These are phyloP conservation scores for Discostella stelligeroides DNA, from an alignment of 108 stramenopile species.

Conservation along the genomic window DNA sequence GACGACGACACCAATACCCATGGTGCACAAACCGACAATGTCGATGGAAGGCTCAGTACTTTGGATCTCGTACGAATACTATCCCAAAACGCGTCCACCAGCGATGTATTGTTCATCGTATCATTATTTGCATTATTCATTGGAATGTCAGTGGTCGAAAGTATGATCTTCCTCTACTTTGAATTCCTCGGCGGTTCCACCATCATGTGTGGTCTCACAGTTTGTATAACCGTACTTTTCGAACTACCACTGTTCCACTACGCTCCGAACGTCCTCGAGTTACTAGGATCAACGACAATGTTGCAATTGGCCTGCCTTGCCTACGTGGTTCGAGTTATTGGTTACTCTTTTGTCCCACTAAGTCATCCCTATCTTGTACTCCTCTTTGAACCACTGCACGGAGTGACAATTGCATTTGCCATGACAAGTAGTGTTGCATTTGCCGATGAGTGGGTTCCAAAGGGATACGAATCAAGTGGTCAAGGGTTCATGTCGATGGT, in stretches of 20 bases:
- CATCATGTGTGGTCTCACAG: slow-evolving; percentile 52
- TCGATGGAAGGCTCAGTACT: slow-evolving; percentile 7
- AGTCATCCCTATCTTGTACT: slow-evolving; percentile 51
- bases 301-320: slow-evolving; percentile 51
- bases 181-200: slow-evolving; percentile 50
- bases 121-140: slow-evolving; percentile 50
- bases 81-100: slow-evolving; percentile 21
- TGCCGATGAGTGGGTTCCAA: slow-evolving; percentile 47
- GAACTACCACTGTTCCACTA: slow-evolving; percentile 70
- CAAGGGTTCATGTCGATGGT: slow-evolving; percentile 49
- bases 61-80: slow-evolving; percentile 18
- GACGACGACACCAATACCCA: slow-evolving; percentile 5
- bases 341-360: slow-evolving; percentile 60
- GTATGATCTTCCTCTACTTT: slow-evolving; percentile 59
- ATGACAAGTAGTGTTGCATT: slow-evolving; percentile 53
- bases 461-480: slow-evolving; percentile 50
- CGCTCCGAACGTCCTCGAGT: slow-evolving; percentile 49
- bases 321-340: slow-evolving; percentile 59
- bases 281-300: slow-evolving; percentile 41
- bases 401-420: slow-evolving; percentile 63
- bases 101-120: slow-evolving; percentile 40
- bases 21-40: neutral
- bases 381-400: slow-evolving; percentile 66
- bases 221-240: slow-evolving; percentile 66
- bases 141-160: slow-evolving; percentile 59